phyloP scores from a whole-genome alignment of 2,329 filamentous ascomycete species.

The Botryotinia narcissicola region DNA sequence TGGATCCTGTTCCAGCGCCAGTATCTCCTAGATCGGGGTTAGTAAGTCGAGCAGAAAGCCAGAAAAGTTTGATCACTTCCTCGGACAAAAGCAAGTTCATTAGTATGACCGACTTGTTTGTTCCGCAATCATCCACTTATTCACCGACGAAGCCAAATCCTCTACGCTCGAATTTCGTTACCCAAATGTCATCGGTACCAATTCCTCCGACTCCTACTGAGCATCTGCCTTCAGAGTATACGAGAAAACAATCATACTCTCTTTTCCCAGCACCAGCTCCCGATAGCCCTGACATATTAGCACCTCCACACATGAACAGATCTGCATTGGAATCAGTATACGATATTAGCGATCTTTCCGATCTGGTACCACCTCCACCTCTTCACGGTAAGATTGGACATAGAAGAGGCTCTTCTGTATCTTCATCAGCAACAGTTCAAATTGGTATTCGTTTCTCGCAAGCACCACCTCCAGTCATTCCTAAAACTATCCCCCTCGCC shows the following conservation, averaged over 20 bases:
- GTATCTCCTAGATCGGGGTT: slow-evolving; percentile 22
- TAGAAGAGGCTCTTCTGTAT: slow-evolving; percentile 58
- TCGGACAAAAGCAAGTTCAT: slow-evolving; percentile 30
- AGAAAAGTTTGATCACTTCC: slow-evolving; percentile 27
- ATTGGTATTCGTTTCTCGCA: slow-evolving; percentile 67
- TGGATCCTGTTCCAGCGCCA: slow-evolving; percentile 33
- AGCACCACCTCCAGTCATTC: slow-evolving; percentile 35
- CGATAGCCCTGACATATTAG: slow-evolving; percentile 18
- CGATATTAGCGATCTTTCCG: slow-evolving; percentile 31
- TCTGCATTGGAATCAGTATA: slow-evolving; percentile 31
- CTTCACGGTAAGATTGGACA: slow-evolving; percentile 28
- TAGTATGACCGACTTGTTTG: slow-evolving; percentile 30
- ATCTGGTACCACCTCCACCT: slow-evolving; percentile 31
- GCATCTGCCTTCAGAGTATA: slow-evolving; percentile 16
- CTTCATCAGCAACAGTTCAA: slow-evolving; percentile 67
- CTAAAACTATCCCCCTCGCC: slow-evolving; percentile 30
- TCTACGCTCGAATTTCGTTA: slow-evolving; percentile 21
- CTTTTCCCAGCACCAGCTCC: slow-evolving; percentile 32
- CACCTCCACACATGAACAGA: background rate
- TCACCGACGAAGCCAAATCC: slow-evolving; percentile 20
- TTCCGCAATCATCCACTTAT: slow-evolving; percentile 19
- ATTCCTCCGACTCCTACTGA: background rate
- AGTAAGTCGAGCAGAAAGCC: slow-evolving; percentile 27
- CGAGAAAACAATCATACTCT: slow-evolving; percentile 35
- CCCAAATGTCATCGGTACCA: slow-evolving; percentile 8